These are phyloP conservation scores for Puccinellia tenuiflora DNA, from an alignment of 176 grass and related monocot genomes.

Conservation along the genomic window DNA sequence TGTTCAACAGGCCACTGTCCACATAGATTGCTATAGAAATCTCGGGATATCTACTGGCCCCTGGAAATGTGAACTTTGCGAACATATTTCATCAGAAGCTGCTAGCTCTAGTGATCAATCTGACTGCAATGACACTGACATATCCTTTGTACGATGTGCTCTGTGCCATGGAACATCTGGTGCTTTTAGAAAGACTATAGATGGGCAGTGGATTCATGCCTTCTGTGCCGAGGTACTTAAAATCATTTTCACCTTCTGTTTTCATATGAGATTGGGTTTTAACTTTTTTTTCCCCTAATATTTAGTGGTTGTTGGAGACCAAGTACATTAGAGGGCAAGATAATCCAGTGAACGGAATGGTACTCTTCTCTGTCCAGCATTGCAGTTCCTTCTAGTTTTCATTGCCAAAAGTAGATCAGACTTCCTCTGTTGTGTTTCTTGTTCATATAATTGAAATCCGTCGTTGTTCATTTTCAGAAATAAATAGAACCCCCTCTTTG, in stretches of 20 bases:
- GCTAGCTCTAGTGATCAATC: conserved; percentile 29
- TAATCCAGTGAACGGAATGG: conserved; percentile 78
- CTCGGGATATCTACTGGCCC: conserved; percentile 56
- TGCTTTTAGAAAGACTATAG: conserved; percentile 83
- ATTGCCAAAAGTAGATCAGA: conserved; percentile 1
- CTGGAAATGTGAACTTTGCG: conserved; percentile 94
- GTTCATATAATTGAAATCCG: not conserved
- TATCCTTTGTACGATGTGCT: conserved; percentile 42
- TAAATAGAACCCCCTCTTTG: not conserved
- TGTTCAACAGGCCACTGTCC: conserved; percentile 75
- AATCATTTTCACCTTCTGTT: conserved; percentile 8
- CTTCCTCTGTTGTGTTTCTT: not conserved
- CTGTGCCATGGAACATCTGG: conserved; percentile 75
- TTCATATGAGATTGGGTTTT: not conserved
- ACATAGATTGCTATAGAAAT: conserved; percentile 89
- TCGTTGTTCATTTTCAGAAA: not conserved
- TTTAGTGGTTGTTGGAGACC: conserved; percentile 85
- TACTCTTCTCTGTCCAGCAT: conserved; percentile 29
- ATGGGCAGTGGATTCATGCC: conserved; percentile 87
- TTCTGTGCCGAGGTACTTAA: conserved; percentile 96
- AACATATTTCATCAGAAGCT: conserved; percentile 41
- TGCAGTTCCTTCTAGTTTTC: conserved; percentile 5
- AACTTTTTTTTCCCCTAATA: conserved; percentile 5
- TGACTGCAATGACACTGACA: conserved; percentile 34
- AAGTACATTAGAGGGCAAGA: conserved; percentile 79